Evolutionary conservation across 768 basidiomycete genomes (phyloP), one percentile per base, ranked within the genome.

Genomic region (Serendipita sp.): DNA sequence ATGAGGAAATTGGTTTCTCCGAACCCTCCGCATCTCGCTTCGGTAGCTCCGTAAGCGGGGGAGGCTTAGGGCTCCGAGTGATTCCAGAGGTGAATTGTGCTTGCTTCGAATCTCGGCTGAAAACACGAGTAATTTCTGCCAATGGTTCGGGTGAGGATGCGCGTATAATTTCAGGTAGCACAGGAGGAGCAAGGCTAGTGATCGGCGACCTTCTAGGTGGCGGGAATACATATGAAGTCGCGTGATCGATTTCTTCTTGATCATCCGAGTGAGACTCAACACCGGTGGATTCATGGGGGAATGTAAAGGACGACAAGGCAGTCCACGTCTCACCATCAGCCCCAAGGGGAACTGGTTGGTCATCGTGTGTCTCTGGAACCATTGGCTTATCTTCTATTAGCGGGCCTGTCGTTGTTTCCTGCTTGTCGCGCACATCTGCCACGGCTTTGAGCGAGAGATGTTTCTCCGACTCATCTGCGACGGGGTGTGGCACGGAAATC

Each of bases 361-460:
- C 45, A n/a, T 20, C n/a, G 5, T 33, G 20, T 31, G 20, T 31
- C 24, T 58, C 30, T 31, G 53, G 11, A 20, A 7, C 11, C 9
- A 24, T 38, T 24, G 28, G 20, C n/a, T 38, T 30, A 13, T 9
- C 22, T 24, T 76, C 72, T 3, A 73, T 70, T 0, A 68, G 67
- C 20, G 51, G 48, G 11, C 28, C 42, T n/a, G 26, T 42, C 26
- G n/a, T 33, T 20, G 81, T 84, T 64, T 88, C 78, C 72, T 92
- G 91, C 73, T 92, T 88, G 62, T 89, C 77, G 17, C 90, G 90
- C 72, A 91, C 88, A 2, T 75, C 68, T 26, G 79, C 76, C 7
- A 73, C 71, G 3, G 68, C 64, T 5, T 72, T 69, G 70, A 70
- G 65, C 41, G 62, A 45, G 65, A 42, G 24, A 11, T 71, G 67